These are phyloP conservation scores for Ampelocalamus luodianensis DNA, from an alignment of 176 grass and related monocot species.

Conservation along the genomic window DNA sequence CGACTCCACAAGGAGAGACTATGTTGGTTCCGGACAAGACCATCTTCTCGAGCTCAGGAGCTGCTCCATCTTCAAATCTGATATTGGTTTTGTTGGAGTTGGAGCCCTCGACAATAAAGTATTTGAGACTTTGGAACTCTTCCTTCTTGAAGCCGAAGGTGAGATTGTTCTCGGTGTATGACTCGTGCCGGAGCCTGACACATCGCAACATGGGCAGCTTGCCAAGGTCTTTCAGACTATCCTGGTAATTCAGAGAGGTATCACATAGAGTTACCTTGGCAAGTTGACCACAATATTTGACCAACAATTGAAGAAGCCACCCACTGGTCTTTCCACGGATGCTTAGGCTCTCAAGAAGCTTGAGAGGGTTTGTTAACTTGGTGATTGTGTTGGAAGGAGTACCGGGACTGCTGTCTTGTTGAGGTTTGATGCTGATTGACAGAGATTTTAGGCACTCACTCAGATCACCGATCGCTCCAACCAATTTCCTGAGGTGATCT, in stretches of 20 bases:
- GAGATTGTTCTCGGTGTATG: not conserved
- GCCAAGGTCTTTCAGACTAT: too few species aligned
- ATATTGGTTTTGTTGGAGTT: not conserved
- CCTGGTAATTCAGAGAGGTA: not conserved
- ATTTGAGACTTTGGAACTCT: not conserved
- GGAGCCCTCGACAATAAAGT: not conserved
- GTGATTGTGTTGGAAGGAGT: not conserved
- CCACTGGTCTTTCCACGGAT: not conserved
- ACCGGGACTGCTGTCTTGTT: not conserved
- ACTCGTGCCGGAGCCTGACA: too few species aligned
- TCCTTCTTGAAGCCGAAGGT: not conserved
- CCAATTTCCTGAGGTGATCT: not conserved
- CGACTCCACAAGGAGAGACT: too few species aligned
- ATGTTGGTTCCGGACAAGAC: not conserved
- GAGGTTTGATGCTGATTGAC: not conserved
- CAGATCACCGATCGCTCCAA: not conserved
- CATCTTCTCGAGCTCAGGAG: conserved; percentile 5
- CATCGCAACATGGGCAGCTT: too few species aligned
- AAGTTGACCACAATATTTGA: not conserved
- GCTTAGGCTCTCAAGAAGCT: not conserved
- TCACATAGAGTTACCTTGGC: conserved; percentile 34
- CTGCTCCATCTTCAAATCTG: not conserved
- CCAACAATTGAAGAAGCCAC: not conserved
- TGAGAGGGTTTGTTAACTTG: not conserved
- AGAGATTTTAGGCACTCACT: not conserved